phyloP scores from a whole-genome alignment of 352 stramenopile species.

The Globisporangium nagaii region DNA sequence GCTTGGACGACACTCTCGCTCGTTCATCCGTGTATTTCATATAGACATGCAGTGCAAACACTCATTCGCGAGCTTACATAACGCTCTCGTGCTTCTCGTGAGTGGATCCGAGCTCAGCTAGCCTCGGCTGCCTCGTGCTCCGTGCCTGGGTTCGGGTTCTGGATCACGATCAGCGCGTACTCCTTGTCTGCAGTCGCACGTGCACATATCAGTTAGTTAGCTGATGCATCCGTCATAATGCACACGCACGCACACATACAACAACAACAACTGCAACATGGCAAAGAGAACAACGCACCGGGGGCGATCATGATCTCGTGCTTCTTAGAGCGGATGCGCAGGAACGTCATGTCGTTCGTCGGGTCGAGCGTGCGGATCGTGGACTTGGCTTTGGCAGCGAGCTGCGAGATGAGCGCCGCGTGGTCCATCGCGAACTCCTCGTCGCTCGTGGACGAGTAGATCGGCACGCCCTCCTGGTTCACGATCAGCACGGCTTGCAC shows the following conservation, averaged over 20 bases:
- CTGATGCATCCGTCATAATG: not conserved
- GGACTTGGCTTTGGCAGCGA: constrained; percentile 87
- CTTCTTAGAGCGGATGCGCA: constrained; percentile 92
- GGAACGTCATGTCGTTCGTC: constrained; percentile 92
- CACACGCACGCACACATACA: constrained; percentile 1
- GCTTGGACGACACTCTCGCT: too few species aligned
- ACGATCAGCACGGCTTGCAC: constrained; percentile 92
- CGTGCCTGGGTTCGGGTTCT: constrained; percentile 77
- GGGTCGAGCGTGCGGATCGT: constrained; percentile 89
- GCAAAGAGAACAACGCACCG: constrained; percentile 13
- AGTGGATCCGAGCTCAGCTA: too few species aligned
- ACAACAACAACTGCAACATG: not conserved
- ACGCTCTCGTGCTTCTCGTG: too few species aligned
- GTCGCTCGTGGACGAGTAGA: constrained; percentile 88
- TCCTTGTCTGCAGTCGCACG: constrained; percentile 71
- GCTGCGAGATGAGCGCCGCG: constrained; percentile 80
- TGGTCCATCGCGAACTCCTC: constrained; percentile 88
- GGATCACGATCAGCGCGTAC: constrained; percentile 92
- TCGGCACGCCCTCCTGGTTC: constrained; percentile 90
- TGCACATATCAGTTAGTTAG: not conserved
- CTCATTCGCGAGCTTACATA: too few species aligned
- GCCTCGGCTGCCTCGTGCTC: constrained; percentile 27
- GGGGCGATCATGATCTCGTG: constrained; percentile 93
- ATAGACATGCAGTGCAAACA: too few species aligned
- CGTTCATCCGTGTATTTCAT: too few species aligned